Evolutionary conservation across 805 yeast genomes (phyloP), one percentile per base, ranked within the genome.

Genomic region (Wickerhamomyces queroliae): DNA sequence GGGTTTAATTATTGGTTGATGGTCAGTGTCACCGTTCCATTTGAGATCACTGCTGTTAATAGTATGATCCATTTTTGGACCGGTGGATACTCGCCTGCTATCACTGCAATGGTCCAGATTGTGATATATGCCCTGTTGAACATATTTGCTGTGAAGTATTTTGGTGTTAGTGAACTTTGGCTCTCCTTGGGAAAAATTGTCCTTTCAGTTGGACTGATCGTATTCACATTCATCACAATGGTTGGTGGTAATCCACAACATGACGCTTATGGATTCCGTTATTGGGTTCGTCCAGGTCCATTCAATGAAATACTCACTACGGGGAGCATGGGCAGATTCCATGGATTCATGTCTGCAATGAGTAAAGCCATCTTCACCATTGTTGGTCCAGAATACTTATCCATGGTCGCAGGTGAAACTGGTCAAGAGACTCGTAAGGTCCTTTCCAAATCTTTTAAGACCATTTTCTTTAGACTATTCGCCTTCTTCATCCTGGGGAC

Each of bases 81-180:
- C 45, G 78, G 76, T 45, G 90, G 78, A 49, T 84, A 77, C 57
- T 70, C 79, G 2, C 82, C 90, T 1, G 93, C 83, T 0, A 80
- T 75, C 19, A 71, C 88, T 3, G 67, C 86, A 45, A 72, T 74
- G 3, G 67, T 86, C 3, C 88, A 81, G 56, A 69, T 82, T n/a
- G 76, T 72, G 7, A 56, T 84, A 24, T 83, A 84, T 54, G 62
- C 80, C 10, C 17, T 69, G 12, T 72, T 86, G 45, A 84, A 86
- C 52, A 52, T 83, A 17, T 76, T 82, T 49, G 88, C 90, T 1
- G 95, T 86, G 27, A 67, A 67, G 35, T 73, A 72, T 52, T 87
- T 81, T 50, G 96, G 96, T 37, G 95, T 87, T 58, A 68, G 80
- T 21, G 95, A 87, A 60, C 86, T 86, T 53, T 78, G 81, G 77